Base-by-base conservation (phyloP, 345 rosid species). In the Aethionema arabicum region DNA sequence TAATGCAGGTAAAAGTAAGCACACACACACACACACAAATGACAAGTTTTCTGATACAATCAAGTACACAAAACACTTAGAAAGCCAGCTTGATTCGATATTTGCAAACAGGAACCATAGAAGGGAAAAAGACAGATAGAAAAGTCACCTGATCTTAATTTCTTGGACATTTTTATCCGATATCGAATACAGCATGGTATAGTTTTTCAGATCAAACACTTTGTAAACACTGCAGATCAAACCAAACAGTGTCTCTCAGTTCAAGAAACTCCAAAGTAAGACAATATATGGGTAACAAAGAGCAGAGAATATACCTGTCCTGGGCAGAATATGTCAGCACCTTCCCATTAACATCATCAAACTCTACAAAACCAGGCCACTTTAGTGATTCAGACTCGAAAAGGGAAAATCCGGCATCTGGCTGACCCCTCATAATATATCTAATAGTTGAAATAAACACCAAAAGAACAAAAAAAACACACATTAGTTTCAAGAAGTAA, bases 341-440 rank as follows among this genome's bases (percentile, higher is more conserved):
- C 65, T 88, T 86, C 49, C 88, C 93, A 72, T 86, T 88, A 42
- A 86, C 96, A 79, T 88, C 93, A 77, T 85, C 93, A 73, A 88
- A 88, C 82, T 85, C 96, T 21, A 86, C 93, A 72, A 85, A 88
- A 56, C 96, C 93, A 52, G 96, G 96, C 96, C 96, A 88, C 64
- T 88, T 88, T 62, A 88, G 66, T 8, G 96, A 86, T 64, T 85
- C 93, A 0, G 90, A 86, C 40, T 89, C 96, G 63, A 89, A 86
- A 65, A 82, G 88, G 29, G 91, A 64, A 86, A 86, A 88, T 13
- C 96, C 96, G 33, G 88, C 86, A 54, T 83, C 86, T 0, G 92
- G 82, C 66, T 84, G 76, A 40, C 83, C 87, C 54, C 87, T 79
- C 56, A 83, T 67, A 60, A 88, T 85, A 80, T 85, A 85, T 82